Base-by-base conservation (phyloP, 306 rosid genomes). In the Aeschynomene evenia region DNA sequence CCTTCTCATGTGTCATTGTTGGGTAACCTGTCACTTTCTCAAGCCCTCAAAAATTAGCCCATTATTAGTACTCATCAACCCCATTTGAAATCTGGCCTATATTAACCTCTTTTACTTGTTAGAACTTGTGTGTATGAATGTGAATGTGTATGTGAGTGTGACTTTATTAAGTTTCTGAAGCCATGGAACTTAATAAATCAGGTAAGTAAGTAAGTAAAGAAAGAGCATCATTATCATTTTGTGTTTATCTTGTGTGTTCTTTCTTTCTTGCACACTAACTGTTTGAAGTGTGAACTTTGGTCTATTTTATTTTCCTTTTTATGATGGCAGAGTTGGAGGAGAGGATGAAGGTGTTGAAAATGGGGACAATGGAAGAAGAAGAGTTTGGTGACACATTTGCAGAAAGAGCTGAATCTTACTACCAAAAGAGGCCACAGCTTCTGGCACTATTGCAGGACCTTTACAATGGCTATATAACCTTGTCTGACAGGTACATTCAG, bases 391-490 rank as follows among this genome's bases (percentile, higher is more conserved):
- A 91, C 57, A 84, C 88, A 1, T 95, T 95, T 45, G 88, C 95
- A 0, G 89, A 95, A 71, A 89, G 99, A 18, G 99, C 99, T 4
- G 96, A 95, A 46, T 79, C 85, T 62, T 95, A 95, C 80, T 95
- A 91, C 68, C 90, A 83, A 49, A 86, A 85, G 61, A 90, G 97
- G n/a, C 99, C 99, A 46, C 97, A 87, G 74, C 83, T 95, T 4
- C 79, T 89, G 23, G 67, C 88, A 20, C 83, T 95, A 18, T 82
- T 95, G 16, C 91, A 89, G 34, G 97, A 95, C 43, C 58, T 95
- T 66, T 95, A 95, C 81, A 91, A 87, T 69, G 90, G 95, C 43
- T 91, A 95, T 52, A 57, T 88, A 53, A 87, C 96, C 8, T 79
- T 95, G 18, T 89, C 97, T 1, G 96, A 91, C 19, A 87, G 97